Evolutionary conservation across 148 eudicot species (phyloP), one percentile per base, ranked within the genome.

Genomic region (Nyssa sinensis): DNA sequence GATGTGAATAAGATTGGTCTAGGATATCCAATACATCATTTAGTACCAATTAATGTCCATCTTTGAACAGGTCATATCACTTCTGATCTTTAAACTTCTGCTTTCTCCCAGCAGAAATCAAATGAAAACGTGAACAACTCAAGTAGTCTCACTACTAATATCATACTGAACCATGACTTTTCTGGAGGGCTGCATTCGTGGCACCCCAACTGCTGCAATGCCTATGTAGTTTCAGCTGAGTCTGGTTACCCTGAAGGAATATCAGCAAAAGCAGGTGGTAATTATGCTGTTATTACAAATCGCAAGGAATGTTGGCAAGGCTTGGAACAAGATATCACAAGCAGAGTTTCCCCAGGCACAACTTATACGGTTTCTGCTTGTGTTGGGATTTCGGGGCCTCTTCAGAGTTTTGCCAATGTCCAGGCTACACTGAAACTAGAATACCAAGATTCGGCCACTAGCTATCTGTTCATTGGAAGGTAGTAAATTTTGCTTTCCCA

Each of bases 281-380:
- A 60, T 25, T 84, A 86, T 87, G 99, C 84, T 51, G 83, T 84
- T 51, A 69, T 89, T 39, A 88, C 89, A 23, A 79, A 88, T 69
- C 90, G 97, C 69, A 89, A 27, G 27, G 82, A 89, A 72, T 71
- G 75, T 58, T 93, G 96, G 97, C 96, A 90, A 70, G 91, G 96
- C 32, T 76, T 95, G 77, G 93, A 90, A 70, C 94, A 92, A 75
- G 97, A 95, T 70, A 89, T 92, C 70, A 89, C 99, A 1, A 71
- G 71, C 74, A 83, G 84, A 75, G 87, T 93, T 61, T 74, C 74
- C 28, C 77, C 81, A 12, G 90, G 86, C 64, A 78, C 74, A 8
- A 76, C 87, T 6, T 95, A 86, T 62, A 79, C 62, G 11, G 90
- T 95, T 77, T 83, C 81, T 74, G 96, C 97, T 67, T 66, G 59